A percentile compares a stretch with the other conserved stretches of the same genome.
Evolutionary conservation across 2,329 filamentous ascomycete species (phyloP).

Genomic region (Aspergillus latus): DNA sequence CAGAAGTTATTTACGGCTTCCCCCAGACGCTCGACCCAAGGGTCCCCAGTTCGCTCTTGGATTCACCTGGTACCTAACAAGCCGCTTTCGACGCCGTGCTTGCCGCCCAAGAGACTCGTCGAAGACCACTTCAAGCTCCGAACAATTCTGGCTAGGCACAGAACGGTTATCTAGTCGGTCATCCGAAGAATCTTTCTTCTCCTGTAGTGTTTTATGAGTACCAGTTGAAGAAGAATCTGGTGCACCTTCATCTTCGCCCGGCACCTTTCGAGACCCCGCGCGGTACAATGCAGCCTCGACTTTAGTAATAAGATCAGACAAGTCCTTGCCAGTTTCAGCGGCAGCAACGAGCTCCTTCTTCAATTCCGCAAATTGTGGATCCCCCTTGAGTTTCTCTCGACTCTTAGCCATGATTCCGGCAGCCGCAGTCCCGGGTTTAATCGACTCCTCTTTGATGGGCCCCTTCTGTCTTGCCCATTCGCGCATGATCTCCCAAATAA

Average conservation of each 20-base stretch:
- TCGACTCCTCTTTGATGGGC: constrained; percentile 70
- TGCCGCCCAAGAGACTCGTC: constrained; percentile 76
- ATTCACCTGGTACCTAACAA: constrained; percentile 87
- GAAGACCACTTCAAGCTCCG: constrained; percentile 66
- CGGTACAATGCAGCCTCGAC: constrained; percentile 48
- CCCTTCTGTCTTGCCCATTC: constrained; percentile 83
- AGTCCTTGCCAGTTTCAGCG: constrained; percentile 34
- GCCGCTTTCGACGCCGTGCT: constrained; percentile 58
- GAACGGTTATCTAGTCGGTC: no score
- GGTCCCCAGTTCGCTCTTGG: constrained; percentile 94
- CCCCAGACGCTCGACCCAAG: constrained; percentile 53
- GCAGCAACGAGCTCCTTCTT: constrained; percentile 40
- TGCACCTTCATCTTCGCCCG: no score
- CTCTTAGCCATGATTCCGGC: constrained; percentile 63
- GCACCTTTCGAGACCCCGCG: constrained; percentile 24
- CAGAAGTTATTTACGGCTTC: constrained; percentile 6
- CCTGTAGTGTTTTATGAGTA: not conserved
- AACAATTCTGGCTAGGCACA: not conserved
- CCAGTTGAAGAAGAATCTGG: not conserved
- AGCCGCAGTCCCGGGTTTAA: constrained; percentile 70
- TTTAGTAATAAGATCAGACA: constrained; percentile 42
- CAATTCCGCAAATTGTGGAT: constrained; percentile 32
- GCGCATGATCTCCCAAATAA: constrained; percentile 89
- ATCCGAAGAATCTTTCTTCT: no score
- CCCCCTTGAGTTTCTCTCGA: constrained; percentile 32